Evolutionary conservation across 192 early-diverging fungal genomes (phyloP).

Genomic region (Gigaspora rosea): DNA sequence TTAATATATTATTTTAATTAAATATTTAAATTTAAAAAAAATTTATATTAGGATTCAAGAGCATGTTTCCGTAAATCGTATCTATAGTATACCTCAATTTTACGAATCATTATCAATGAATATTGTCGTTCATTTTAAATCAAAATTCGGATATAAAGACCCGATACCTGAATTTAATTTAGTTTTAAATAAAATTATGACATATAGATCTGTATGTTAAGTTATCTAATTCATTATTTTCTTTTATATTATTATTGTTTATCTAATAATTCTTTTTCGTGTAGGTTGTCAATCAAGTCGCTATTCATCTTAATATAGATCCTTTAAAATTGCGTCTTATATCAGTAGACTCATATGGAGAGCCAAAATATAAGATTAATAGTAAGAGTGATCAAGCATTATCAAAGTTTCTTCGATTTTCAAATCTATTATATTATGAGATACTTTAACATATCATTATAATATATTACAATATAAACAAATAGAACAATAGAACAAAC

Average conservation of each 20-base stretch:
- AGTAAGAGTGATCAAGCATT: conserved; percentile 36
- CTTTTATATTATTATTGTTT: too few species aligned
- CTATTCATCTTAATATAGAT: conserved; percentile 59
- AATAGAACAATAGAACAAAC: too few species aligned
- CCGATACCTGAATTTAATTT: conserved; percentile 39
- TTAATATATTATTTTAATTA: background rate
- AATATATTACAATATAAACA: too few species aligned
- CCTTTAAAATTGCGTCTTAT: conserved; percentile 78
- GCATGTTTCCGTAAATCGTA: conserved; percentile 40
- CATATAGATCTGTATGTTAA: conserved; percentile 55
- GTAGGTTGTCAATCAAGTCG: conserved; percentile 47
- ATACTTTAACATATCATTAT: conserved; percentile 43
- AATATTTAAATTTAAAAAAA: background rate
- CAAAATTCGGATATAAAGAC: conserved; percentile 37
- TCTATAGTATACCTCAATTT: conserved; percentile 62
- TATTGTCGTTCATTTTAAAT: conserved; percentile 70
- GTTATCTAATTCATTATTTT: too few species aligned
- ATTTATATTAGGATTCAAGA: conserved; percentile 33
- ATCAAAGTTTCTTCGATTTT: conserved; percentile 43
- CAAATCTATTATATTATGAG: conserved; percentile 73
- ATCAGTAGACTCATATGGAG: conserved; percentile 33
- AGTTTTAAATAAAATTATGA: conserved; percentile 64
- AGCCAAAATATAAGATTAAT: conserved; percentile 32
- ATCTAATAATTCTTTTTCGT: too few species aligned
- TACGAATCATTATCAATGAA: conserved; percentile 77